Base-by-base conservation (phyloP, 2,329 filamentous ascomycete species). In the Xylariaceae sp. region DNA sequence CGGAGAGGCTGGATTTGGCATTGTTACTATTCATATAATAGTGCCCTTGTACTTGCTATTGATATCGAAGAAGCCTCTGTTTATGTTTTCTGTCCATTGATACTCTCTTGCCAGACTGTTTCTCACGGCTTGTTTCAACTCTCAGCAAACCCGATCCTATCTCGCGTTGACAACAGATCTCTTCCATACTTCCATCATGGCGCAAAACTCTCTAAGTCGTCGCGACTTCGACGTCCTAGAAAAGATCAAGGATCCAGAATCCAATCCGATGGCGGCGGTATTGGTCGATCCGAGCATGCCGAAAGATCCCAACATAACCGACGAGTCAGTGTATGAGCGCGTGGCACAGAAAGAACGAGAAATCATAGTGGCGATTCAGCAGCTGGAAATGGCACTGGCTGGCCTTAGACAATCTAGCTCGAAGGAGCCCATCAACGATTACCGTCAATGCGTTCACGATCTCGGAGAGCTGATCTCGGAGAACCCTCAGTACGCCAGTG, bases 401-500 rank as follows among this genome's bases (percentile, higher is more conserved):
- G 75, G 77, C 44, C 72, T 75, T 52, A 74, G 69, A 50, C 70
- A 73, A 1, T 70, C 66, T n/a, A 71, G 74, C 15, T 70, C 67
- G 44, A 65, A 68, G n/a, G 72, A 79, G 4, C 73, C 78, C 3
- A 66, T 77, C 35, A 67, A 73, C 1, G 75, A 75, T 45, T 87
- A 85, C 66, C 75, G 72, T 30, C 62, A 73, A 41, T 79, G 78
- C 56, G 71, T 86, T 15, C 69, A 72, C 8, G 72, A 76, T 4
- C 75, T 92, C 4, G 78, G 80, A 35, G 69, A 73, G 1, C 76
- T 91, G 37, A 82, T 91, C 47, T 68, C 75, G 2, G 73, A 81
- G 23, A 71, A 84, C 56, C 87, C 88, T 2, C 73, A 76, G 37
- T 92, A 92, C 72, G 88, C 88, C 18, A 89, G 87, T 63, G 87